These are phyloP conservation scores for Backusella parvicylindrica DNA, from an alignment of 192 early-diverging fungal genomes.

Conservation along the genomic window DNA sequence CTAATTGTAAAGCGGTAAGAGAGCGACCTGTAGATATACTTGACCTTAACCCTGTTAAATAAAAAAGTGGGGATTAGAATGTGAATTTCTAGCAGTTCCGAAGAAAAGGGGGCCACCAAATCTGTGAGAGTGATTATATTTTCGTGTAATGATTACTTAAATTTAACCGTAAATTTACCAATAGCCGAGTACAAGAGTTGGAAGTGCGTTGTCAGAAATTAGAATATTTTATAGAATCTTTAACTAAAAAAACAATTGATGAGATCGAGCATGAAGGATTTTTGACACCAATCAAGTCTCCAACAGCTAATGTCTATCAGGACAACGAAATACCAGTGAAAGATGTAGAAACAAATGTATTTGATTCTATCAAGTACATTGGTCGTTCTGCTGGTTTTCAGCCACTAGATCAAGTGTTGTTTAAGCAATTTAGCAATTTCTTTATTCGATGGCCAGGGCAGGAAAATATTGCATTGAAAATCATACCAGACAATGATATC, in stretches of 20 bases:
- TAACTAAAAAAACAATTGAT: conserved; percentile 20
- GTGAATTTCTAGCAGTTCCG: conserved; percentile 20
- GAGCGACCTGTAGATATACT: neutral
- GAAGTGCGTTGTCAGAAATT: conserved; percentile 29
- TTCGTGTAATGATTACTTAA: neutral
- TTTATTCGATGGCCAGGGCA: conserved; percentile 27
- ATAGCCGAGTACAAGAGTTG: conserved; percentile 8
- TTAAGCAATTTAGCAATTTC: conserved; percentile 7
- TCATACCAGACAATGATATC: conserved; percentile 19
- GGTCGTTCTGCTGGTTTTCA: conserved; percentile 26
- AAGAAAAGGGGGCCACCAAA: conserved; percentile 30
- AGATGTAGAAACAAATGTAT: conserved; percentile 10
- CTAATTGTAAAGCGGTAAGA: conserved; percentile 37
- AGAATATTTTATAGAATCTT: conserved; percentile 21
- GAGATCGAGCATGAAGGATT: conserved; percentile 20
- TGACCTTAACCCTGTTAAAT: neutral
- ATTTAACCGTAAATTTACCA: neutral
- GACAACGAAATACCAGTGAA: neutral
- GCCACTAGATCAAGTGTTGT: conserved; percentile 23
- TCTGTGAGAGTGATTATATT: conserved; percentile 13
- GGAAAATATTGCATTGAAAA: conserved; percentile 22
- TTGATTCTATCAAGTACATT: conserved; percentile 22
- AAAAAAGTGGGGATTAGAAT: conserved; percentile 20
- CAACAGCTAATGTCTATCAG: neutral
- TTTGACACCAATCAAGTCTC: conserved; percentile 1